phyloP scores from a whole-genome alignment of 495 filamentous ascomycete species.

The Hypoxylon subgilvum region DNA sequence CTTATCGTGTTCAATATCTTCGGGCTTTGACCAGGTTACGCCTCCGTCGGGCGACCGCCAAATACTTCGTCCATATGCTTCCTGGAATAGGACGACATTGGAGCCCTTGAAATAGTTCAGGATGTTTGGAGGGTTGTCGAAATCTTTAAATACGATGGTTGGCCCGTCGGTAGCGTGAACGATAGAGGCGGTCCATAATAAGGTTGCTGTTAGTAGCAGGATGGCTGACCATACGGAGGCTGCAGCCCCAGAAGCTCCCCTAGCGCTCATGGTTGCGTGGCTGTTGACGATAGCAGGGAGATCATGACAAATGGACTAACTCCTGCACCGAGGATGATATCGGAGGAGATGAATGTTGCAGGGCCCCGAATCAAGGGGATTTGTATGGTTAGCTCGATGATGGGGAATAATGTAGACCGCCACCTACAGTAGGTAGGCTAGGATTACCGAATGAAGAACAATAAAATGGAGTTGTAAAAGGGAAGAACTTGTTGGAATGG shows the following conservation, averaged over 20 bases:
- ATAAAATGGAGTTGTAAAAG: too few species aligned
- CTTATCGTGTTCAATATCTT: slow-evolving; percentile 67
- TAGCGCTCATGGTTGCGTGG: slow-evolving; percentile 51
- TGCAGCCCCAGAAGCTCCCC: slow-evolving; percentile 51
- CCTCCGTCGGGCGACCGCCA: slow-evolving; percentile 81
- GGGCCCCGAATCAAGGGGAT: slow-evolving; percentile 7
- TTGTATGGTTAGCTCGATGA: not conserved
- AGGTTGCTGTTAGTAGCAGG: slow-evolving; percentile 27
- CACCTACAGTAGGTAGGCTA: slow-evolving; percentile 9
- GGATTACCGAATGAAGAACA: not conserved
- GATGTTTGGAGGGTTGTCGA: slow-evolving; percentile 65
- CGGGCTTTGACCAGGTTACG: slow-evolving; percentile 68
- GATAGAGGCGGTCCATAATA: slow-evolving; percentile 46
- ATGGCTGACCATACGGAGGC: slow-evolving; percentile 50
- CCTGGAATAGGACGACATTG: slow-evolving; percentile 73
- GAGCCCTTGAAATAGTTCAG: slow-evolving; percentile 88
- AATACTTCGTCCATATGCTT: slow-evolving; percentile 59
- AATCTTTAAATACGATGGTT: slow-evolving; percentile 55
- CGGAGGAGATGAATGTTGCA: slow-evolving; percentile 1
- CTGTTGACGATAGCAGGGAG: slow-evolving; percentile 16
- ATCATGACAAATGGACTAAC: slow-evolving; percentile 37
- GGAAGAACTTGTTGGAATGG: too few species aligned
- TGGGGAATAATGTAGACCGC: too few species aligned
- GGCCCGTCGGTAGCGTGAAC: slow-evolving; percentile 57
- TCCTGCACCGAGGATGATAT: slow-evolving; percentile 2